Evolutionary conservation across 2,329 filamentous ascomycete genomes (phyloP).

Genomic region (Curvularia eragrostidis): DNA sequence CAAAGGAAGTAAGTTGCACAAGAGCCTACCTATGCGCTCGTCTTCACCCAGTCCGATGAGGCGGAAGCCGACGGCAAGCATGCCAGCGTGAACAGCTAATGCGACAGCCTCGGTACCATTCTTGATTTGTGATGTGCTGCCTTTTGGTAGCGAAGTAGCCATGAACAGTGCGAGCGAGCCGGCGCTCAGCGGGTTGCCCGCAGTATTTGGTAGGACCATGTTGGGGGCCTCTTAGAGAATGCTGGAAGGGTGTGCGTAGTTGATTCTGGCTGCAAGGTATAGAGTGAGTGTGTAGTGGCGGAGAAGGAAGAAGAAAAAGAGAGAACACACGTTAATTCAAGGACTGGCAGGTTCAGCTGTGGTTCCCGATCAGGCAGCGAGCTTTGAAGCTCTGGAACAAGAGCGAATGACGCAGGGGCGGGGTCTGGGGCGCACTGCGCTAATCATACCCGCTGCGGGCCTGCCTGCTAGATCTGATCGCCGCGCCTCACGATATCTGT

Average conservation of each 20-base stretch:
- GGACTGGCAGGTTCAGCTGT: not conserved
- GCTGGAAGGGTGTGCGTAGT: not conserved
- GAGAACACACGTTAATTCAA: not conserved
- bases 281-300: not conserved
- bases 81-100: slow-evolving; percentile 81
- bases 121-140: slow-evolving; percentile 58
- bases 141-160: slow-evolving; percentile 52
- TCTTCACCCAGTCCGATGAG: slow-evolving; percentile 86
- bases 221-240: not conserved
- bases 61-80: slow-evolving; percentile 80
- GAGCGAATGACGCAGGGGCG: slow-evolving; percentile 22
- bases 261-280: not conserved
- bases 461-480: slow-evolving; percentile 14
- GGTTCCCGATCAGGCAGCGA: slow-evolving; percentile 15
- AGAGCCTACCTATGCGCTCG: slow-evolving; percentile 68
- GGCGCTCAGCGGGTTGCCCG: slow-evolving; percentile 54
- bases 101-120: slow-evolving; percentile 82
- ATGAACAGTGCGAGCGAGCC: slow-evolving; percentile 53
- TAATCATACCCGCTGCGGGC: slow-evolving; percentile 16
- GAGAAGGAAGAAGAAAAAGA: not conserved
- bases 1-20: not conserved
- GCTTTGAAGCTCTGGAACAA: slow-evolving; percentile 1
- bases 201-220: slow-evolving; percentile 41
- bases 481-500: slow-evolving; percentile 20
- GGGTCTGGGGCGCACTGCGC: slow-evolving; percentile 30